Evolutionary conservation across 352 stramenopile species (phyloP).

Genomic region (Phytopythium helicoides): DNA sequence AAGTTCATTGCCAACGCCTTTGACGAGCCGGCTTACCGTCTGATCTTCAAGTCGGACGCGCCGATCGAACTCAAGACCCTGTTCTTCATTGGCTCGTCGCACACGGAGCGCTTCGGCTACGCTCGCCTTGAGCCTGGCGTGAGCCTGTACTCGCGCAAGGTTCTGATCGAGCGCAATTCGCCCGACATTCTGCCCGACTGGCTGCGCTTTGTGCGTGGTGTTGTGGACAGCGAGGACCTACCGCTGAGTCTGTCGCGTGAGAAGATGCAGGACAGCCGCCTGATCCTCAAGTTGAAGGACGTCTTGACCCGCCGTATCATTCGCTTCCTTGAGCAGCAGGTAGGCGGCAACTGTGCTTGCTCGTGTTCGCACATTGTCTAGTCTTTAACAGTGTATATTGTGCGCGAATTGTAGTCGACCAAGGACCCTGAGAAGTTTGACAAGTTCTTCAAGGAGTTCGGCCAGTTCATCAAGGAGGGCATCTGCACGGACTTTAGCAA

Average conservation of each 20-base stretch:
- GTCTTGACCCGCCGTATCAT: slow-evolving; percentile 95
- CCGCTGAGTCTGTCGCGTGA: slow-evolving; percentile 98
- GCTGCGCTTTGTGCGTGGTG: slow-evolving; percentile 91
- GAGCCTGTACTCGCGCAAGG: slow-evolving; percentile 98
- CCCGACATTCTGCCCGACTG: slow-evolving; percentile 98
- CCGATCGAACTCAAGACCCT: slow-evolving; percentile 98
- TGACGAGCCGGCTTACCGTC: slow-evolving; percentile 91
- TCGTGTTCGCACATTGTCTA: too few species aligned
- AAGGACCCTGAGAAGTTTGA: slow-evolving; percentile 97
- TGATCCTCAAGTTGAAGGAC: slow-evolving; percentile 96
- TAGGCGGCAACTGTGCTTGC: slow-evolving; percentile 19
- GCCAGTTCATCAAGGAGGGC: slow-evolving; percentile 98
- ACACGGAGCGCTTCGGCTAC: slow-evolving; percentile 97
- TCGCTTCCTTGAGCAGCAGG: slow-evolving; percentile 78
- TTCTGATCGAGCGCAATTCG: slow-evolving; percentile 98
- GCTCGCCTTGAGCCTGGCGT: slow-evolving; percentile 95
- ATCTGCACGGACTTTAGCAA: slow-evolving; percentile 94
- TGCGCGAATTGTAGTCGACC: slow-evolving; percentile 60
- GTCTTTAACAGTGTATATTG: too few species aligned
- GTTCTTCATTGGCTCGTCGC: slow-evolving; percentile 96
- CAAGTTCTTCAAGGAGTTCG: slow-evolving; percentile 98
- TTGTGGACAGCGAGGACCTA: slow-evolving; percentile 98
- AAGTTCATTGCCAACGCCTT: slow-evolving; percentile 96
- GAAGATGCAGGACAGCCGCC: slow-evolving; percentile 97
- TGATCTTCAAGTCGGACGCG: slow-evolving; percentile 98